A percentile compares a stretch with the other conserved stretches of the same genome.
phyloP scores from a whole-genome alignment of 2,329 filamentous ascomycete genomes.

The Cytospora schulzeri region DNA sequence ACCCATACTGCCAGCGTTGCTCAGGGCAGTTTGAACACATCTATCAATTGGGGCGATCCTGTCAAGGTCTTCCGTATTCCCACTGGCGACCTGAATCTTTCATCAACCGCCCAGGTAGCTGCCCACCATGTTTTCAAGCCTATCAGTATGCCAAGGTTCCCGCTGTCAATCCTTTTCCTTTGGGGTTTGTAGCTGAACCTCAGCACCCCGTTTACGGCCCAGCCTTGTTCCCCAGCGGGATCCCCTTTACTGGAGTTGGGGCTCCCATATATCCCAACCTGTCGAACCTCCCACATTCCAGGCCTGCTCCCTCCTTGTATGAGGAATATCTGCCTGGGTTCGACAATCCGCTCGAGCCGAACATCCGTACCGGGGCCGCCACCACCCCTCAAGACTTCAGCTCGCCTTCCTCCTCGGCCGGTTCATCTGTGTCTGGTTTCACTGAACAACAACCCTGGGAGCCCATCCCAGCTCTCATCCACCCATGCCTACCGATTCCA shows the following conservation, averaged over 20 bases:
- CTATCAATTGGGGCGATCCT: neutral
- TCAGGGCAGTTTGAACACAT: neutral
- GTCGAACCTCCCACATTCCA: neutral
- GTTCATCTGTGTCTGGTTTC: neutral
- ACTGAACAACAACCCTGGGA: neutral
- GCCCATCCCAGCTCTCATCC: no score
- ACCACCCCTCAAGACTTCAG: neutral
- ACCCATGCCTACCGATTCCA: neutral
- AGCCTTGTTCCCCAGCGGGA: neutral
- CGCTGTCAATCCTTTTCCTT: no score
- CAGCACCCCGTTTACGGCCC: neutral
- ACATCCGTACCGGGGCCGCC: neutral
- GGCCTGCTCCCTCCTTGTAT: neutral
- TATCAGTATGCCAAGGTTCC: neutral
- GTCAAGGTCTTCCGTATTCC: neutral
- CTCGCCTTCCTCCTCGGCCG: neutral
- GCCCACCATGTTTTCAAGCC: neutral
- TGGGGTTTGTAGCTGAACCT: neutral
- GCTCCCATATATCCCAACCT: neutral
- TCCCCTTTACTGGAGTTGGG: neutral
- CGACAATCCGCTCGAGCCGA: neutral
- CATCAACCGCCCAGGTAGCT: neutral
- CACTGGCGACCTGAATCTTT: neutral
- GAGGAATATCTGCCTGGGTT: neutral
- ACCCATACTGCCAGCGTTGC: neutral